Percentiles rank a stretch among this genome's conserved stretches.
Evolutionary conservation across 345 rosid genomes (phyloP).

Genomic region (Salix suchowensis): DNA sequence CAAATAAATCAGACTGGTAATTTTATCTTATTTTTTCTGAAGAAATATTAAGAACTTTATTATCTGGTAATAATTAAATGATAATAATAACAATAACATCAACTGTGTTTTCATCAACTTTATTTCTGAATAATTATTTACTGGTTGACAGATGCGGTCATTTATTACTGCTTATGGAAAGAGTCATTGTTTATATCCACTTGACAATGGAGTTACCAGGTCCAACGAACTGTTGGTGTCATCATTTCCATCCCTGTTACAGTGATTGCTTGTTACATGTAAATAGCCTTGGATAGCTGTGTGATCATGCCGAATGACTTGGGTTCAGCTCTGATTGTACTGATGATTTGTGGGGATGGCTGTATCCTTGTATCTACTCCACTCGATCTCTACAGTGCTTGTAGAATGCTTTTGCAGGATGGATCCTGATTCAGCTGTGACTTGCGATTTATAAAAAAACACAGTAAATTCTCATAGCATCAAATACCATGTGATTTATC

Average conservation of each 20-base stretch:
- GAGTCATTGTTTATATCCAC: not conserved
- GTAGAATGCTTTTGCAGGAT: not conserved
- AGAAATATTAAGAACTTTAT: too few species aligned
- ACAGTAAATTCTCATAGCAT: not conserved
- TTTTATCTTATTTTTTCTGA: too few species aligned
- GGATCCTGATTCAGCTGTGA: not conserved
- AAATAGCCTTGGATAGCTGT: not conserved
- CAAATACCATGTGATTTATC: not conserved
- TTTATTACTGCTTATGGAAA: not conserved
- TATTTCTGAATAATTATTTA: too few species aligned
- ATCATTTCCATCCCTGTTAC: not conserved
- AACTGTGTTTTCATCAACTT: too few species aligned
- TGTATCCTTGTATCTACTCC: not conserved
- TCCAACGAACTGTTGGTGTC: not conserved
- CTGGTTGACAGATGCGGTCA: not conserved
- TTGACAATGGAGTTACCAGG: not conserved
- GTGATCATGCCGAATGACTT: not conserved
- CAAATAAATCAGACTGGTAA: too few species aligned
- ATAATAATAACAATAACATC: accelerated
- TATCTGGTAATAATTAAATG: too few species aligned
- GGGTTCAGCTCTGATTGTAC: not conserved
- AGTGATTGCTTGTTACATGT: not conserved
- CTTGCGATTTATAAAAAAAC: not conserved
- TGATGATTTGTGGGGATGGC: not conserved
- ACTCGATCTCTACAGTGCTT: not conserved